Percentiles rank a stretch among this genome's conserved stretches.
Evolutionary conservation across 2,329 filamentous ascomycete species (phyloP).

Genomic region (Knufia petricola): DNA sequence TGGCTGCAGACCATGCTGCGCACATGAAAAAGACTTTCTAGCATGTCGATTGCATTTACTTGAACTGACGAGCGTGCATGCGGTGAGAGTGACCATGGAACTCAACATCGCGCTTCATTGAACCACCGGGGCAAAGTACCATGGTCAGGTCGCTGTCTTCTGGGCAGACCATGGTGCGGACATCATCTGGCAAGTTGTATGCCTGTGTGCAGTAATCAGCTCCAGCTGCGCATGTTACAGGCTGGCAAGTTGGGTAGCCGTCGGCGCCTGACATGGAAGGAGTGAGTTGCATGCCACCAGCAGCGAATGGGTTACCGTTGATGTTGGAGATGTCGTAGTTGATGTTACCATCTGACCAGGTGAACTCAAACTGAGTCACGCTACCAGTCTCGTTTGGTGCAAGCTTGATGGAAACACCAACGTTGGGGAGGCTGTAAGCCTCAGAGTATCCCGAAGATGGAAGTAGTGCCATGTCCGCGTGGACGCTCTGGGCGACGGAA

Average conservation of each 20-base stretch:
- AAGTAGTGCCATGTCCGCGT: slow-evolving; percentile 26
- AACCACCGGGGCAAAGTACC: slow-evolving; percentile 21
- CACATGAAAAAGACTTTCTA: slow-evolving; percentile 11
- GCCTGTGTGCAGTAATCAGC: slow-evolving; percentile 18
- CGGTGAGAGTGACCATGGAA: slow-evolving; percentile 12
- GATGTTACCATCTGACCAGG: slow-evolving; percentile 28
- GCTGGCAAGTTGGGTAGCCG: slow-evolving; percentile 20
- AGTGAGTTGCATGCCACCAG: slow-evolving; percentile 18
- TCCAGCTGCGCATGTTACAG: slow-evolving; percentile 21
- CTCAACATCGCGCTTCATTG: slow-evolving; percentile 15
- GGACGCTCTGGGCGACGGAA: slow-evolving; percentile 29
- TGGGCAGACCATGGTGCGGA: slow-evolving; percentile 22
- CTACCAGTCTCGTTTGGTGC: slow-evolving; percentile 28
- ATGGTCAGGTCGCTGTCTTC: slow-evolving; percentile 17
- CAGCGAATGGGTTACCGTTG: slow-evolving; percentile 34
- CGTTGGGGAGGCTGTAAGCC: slow-evolving; percentile 27
- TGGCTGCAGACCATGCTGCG: slow-evolving; percentile 23
- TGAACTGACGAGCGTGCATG: slow-evolving; percentile 20
- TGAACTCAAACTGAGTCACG: slow-evolving; percentile 35
- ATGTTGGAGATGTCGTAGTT: slow-evolving; percentile 38
- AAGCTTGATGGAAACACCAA: slow-evolving; percentile 35
- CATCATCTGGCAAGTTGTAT: slow-evolving; percentile 22
- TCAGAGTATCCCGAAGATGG: slow-evolving; percentile 30
- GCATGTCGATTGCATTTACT: slow-evolving; percentile 10
- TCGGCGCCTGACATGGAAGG: slow-evolving; percentile 19